These are phyloP conservation scores for Solanum dulcamara DNA, from an alignment of 257 asterid genomes.

Conservation along the genomic window DNA sequence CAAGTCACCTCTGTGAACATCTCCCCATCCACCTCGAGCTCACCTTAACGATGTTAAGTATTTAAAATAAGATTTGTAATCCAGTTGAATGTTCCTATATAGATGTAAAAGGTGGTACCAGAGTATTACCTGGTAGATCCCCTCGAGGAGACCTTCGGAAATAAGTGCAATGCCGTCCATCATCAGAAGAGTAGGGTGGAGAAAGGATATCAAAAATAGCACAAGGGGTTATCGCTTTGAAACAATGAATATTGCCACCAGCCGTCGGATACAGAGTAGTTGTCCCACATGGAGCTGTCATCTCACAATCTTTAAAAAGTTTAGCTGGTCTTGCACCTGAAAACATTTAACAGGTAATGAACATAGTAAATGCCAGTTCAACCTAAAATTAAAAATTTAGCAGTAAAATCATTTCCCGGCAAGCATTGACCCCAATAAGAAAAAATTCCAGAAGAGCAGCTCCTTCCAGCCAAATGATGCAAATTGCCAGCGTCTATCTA, in stretches of 20 bases:
- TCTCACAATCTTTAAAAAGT: constrained; percentile 59
- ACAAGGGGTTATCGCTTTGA: constrained; percentile 87
- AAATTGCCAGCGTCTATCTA: not conserved
- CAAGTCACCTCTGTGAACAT: constrained; percentile 60
- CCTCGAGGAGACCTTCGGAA: constrained; percentile 53
- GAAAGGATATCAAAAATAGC: constrained; percentile 95
- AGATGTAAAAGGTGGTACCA: not conserved
- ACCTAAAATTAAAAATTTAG: not conserved
- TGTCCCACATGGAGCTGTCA: constrained; percentile 83
- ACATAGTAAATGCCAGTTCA: not conserved
- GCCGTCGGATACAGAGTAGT: constrained; percentile 73
- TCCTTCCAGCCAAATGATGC: not conserved
- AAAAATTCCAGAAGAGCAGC: not conserved
- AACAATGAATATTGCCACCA: constrained; percentile 95
- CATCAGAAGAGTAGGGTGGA: constrained; percentile 92
- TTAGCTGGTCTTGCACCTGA: constrained; percentile 80
- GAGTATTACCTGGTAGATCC: constrained; percentile 61
- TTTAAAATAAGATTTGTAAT: not conserved
- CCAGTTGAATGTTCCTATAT: not conserved
- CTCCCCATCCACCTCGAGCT: constrained; percentile 67
- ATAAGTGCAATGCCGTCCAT: constrained; percentile 92
- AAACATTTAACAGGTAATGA: not conserved
- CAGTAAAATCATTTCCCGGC: not conserved
- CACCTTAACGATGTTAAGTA: constrained; percentile 24
- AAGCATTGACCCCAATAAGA: not conserved